These are phyloP conservation scores for Pyrenophora tritici-repentis DNA, from an alignment of 2,329 filamentous ascomycete genomes.

Conservation along the genomic window DNA sequence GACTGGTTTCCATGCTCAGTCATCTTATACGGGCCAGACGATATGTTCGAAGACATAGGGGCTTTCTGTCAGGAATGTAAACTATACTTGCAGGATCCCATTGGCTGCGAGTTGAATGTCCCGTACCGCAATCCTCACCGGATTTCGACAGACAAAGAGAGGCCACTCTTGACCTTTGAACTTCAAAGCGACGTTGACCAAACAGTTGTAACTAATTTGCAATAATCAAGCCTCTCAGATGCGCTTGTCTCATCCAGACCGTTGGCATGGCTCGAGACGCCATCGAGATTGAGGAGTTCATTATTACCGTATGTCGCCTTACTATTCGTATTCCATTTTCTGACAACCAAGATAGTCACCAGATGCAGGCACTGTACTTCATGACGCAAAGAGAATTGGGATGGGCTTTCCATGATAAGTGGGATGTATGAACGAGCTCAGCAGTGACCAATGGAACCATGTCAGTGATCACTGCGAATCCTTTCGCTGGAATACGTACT, in stretches of 20 bases:
- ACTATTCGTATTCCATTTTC: background rate
- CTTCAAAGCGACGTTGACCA: background rate
- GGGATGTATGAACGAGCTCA: constrained; percentile 6
- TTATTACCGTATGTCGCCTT: too few relatives aligned
- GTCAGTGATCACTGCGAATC: too few relatives aligned
- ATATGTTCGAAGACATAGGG: background rate
- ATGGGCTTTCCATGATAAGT: constrained; percentile 4
- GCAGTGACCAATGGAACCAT: too few relatives aligned
- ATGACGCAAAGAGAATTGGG: constrained; percentile 15
- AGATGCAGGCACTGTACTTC: constrained; percentile 17
- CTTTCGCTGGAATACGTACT: too few relatives aligned
- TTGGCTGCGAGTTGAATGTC: constrained; percentile 17
- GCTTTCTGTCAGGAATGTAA: background rate
- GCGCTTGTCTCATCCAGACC: too few relatives aligned
- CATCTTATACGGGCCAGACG: background rate
- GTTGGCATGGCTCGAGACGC: too few relatives aligned
- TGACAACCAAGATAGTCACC: constrained; percentile 2
- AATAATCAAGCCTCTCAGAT: too few relatives aligned
- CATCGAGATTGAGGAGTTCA: too few relatives aligned
- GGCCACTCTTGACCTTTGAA: background rate
- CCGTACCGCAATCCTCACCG: constrained; percentile 20
- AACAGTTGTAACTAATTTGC: too few relatives aligned
- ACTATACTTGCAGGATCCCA: constrained; percentile 17
- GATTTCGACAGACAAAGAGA: background rate
- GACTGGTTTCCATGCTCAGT: background rate